These are phyloP conservation scores for Boletellus sp. DNA, from an alignment of 768 basidiomycete genomes.

Conservation along the genomic window DNA sequence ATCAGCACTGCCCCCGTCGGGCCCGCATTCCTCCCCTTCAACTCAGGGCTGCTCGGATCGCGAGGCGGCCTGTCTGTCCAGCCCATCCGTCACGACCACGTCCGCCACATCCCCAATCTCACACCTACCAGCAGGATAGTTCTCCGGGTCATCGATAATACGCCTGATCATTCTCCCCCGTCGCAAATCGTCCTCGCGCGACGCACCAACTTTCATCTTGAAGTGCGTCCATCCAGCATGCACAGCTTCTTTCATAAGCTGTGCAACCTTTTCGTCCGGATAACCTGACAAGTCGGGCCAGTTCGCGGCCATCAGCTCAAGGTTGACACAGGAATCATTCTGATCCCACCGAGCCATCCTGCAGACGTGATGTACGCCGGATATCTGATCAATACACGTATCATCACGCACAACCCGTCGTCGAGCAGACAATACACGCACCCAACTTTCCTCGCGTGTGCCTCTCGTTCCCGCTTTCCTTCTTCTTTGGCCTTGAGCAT, in stretches of 20 bases:
- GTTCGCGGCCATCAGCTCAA: background rate
- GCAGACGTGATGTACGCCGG: slow-evolving; percentile 91
- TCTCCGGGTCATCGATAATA: slow-evolving; percentile 86
- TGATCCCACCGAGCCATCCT: slow-evolving; percentile 70
- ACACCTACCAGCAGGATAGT: slow-evolving; percentile 52
- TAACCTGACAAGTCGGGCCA: slow-evolving; percentile 48
- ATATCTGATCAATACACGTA: slow-evolving; percentile 48
- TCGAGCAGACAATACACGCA: slow-evolving; percentile 25
- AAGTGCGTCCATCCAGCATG: slow-evolving; percentile 90
- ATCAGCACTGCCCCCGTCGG: slow-evolving; percentile 89
- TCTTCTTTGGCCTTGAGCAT: slow-evolving; percentile 73
- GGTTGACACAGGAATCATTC: background rate
- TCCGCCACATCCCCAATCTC: slow-evolving; percentile 1
- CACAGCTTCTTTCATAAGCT: slow-evolving; percentile 82
- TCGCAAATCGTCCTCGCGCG: slow-evolving; percentile 74
- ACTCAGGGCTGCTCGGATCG: slow-evolving; percentile 52
- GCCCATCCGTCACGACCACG: background rate
- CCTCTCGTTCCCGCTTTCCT: slow-evolving; percentile 74
- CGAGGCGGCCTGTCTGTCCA: slow-evolving; percentile 34
- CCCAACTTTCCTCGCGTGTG: slow-evolving; percentile 64
- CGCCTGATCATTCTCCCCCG: slow-evolving; percentile 83
- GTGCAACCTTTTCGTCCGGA: slow-evolving; percentile 82
- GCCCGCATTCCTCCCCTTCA: slow-evolving; percentile 85
- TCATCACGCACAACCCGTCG: slow-evolving; percentile 4
- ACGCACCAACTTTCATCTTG: slow-evolving; percentile 95